These are phyloP conservation scores for Bremia lactucae DNA, from an alignment of 352 stramenopile genomes.

Conservation along the genomic window DNA sequence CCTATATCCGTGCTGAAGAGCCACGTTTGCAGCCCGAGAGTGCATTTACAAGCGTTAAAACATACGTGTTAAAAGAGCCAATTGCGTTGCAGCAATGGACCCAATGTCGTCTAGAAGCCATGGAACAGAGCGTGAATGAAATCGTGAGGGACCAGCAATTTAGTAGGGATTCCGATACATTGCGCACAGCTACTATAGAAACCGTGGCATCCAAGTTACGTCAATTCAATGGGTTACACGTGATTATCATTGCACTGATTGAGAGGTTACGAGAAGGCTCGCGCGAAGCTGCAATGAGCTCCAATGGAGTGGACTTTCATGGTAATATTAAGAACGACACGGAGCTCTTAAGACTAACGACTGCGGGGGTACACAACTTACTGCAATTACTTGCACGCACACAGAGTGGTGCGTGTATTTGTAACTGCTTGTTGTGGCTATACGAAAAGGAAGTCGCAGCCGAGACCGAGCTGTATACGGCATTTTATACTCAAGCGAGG, in stretches of 20 bases:
- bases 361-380: slow-evolving; percentile 51
- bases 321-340: slow-evolving; percentile 43
- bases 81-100: slow-evolving; percentile 77
- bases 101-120: slow-evolving; percentile 35
- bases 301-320: slow-evolving; percentile 20
- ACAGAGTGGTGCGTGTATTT: slow-evolving; percentile 40
- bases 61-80: slow-evolving; percentile 68
- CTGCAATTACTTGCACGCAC: slow-evolving; percentile 57
- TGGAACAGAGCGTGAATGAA: slow-evolving; percentile 47
- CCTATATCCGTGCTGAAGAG: slow-evolving; percentile 51
- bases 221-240: slow-evolving; percentile 54
- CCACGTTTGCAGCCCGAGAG: slow-evolving; percentile 9
- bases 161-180: slow-evolving; percentile 21
- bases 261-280: slow-evolving; percentile 58
- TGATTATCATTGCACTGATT: slow-evolving; percentile 55
- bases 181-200: slow-evolving; percentile 22
- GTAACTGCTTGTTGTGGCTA: slow-evolving; percentile 61
- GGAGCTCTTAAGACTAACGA: slow-evolving; percentile 53
- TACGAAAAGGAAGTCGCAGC: slow-evolving; percentile 39
- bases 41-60: slow-evolving; percentile 24
- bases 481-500: slow-evolving; percentile 60
- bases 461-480: slow-evolving; percentile 37
- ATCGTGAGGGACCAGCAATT: slow-evolving; percentile 40
- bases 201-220: slow-evolving; percentile 34
- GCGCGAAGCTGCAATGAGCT: slow-evolving; percentile 30